A percentile compares a stretch with the other conserved stretches of the same genome.
Evolutionary conservation across 768 basidiomycete genomes (phyloP).

Genomic region (Amanita pseudoporphyria): DNA sequence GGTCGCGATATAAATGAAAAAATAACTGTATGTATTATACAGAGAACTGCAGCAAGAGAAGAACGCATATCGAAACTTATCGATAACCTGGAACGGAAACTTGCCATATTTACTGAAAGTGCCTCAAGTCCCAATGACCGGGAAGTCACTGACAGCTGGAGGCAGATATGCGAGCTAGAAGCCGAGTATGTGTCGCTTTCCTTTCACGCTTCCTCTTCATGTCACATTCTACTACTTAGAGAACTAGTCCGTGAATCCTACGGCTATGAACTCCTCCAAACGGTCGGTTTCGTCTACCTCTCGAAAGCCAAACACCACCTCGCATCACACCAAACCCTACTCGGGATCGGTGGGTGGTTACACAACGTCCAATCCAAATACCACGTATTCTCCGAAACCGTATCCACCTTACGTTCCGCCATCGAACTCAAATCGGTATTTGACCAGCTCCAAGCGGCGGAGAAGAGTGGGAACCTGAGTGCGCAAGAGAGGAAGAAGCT

Average conservation of each 20-base stretch:
- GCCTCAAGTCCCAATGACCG: conserved; percentile 59
- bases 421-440: conserved; percentile 87
- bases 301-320: conserved; percentile 79
- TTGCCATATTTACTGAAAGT: conserved; percentile 82
- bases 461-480: conserved; percentile 70
- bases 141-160: conserved; percentile 65
- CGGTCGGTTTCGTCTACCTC: conserved; percentile 78
- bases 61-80: conserved; percentile 70
- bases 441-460: conserved; percentile 86
- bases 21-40: conserved; percentile 3
- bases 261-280: conserved; percentile 76
- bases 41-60: conserved; percentile 77
- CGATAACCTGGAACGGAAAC: conserved; percentile 70
- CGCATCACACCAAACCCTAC: conserved; percentile 59
- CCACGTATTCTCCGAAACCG: conserved; percentile 92
- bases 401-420: conserved; percentile 77
- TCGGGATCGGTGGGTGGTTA: conserved; percentile 88
- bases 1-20: conserved; percentile 5
- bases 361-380: conserved; percentile 91
- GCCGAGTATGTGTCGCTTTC: conserved; percentile 22
- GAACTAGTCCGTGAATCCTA: conserved; percentile 83
- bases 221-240: conserved; percentile 31
- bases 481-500: conserved; percentile 75
- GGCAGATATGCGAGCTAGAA: conserved; percentile 70
- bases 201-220: too few species aligned